phyloP scores from a whole-genome alignment of 768 basidiomycete genomes.

The Punctularia strigosozonata region DNA sequence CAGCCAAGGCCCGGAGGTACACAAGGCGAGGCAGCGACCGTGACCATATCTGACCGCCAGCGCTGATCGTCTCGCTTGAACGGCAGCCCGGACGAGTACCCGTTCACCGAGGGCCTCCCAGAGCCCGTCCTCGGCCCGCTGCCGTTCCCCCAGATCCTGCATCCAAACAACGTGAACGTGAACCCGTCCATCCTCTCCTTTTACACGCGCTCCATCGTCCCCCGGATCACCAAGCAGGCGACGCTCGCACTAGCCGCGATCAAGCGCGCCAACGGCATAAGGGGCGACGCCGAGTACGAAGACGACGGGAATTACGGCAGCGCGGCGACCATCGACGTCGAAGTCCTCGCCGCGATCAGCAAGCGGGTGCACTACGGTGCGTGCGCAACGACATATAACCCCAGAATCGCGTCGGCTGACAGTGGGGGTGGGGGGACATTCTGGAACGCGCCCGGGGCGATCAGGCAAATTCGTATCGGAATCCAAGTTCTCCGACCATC shows the following conservation, averaged over 20 bases:
- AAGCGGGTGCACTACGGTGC: slow-evolving; percentile 96
- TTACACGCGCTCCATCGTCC: slow-evolving; percentile 82
- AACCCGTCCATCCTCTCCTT: slow-evolving; percentile 82
- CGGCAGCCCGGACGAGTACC: slow-evolving; percentile 96
- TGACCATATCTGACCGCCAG: background rate
- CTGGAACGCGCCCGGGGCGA: background rate
- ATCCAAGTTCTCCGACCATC: slow-evolving; percentile 85
- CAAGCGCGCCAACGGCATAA: slow-evolving; percentile 58
- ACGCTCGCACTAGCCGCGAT: slow-evolving; percentile 52
- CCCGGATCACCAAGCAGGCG: slow-evolving; percentile 71
- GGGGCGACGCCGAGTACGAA: slow-evolving; percentile 58
- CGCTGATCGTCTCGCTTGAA: too few species aligned
- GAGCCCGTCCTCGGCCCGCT: slow-evolving; percentile 67
- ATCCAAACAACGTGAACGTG: slow-evolving; percentile 73
- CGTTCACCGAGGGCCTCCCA: slow-evolving; percentile 77
- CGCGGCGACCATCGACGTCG: slow-evolving; percentile 88
- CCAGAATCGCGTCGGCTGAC: too few species aligned
- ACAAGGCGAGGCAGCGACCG: slow-evolving; percentile 50
- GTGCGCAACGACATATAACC: slow-evolving; percentile 10
- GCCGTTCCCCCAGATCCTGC: slow-evolving; percentile 64
- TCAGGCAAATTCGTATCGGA: slow-evolving; percentile 98
- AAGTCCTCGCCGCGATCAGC: slow-evolving; percentile 95
- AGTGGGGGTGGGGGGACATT: too few species aligned
- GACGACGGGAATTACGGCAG: slow-evolving; percentile 99
- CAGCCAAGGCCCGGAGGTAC: slow-evolving; percentile 91